phyloP scores from a whole-genome alignment of 139 green algal genomes.

The Tetradesmus obliquus region DNA sequence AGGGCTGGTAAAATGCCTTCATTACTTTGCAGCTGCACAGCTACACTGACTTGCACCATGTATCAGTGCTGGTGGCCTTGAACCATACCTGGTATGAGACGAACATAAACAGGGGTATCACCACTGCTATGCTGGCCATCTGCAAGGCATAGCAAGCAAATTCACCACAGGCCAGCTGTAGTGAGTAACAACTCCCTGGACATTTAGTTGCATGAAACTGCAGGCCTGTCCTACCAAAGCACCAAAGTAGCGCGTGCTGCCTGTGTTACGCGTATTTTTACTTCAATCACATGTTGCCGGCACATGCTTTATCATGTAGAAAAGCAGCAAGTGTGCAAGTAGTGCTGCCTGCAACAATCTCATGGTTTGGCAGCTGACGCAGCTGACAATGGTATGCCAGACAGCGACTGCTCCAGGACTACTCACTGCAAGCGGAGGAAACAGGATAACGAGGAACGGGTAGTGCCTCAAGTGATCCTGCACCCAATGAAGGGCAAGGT shows the following conservation, averaged over 20 bases:
- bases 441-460: neutral
- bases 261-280: too few relatives aligned
- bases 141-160: neutral
- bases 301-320: neutral
- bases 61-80: neutral
- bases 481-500: neutral
- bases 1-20: too few relatives aligned
- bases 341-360: neutral
- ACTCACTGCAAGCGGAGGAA: slow-evolving; percentile 28
- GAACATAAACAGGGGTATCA: slow-evolving; percentile 32
- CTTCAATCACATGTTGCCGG: too few relatives aligned
- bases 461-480: neutral
- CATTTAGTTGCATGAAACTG: too few relatives aligned
- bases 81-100: slow-evolving; percentile 26
- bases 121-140: slow-evolving; percentile 7
- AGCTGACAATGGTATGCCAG: too few relatives aligned
- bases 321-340: neutral
- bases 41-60: neutral
- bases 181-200: too few relatives aligned
- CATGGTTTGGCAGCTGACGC: too few relatives aligned
- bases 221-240: too few relatives aligned
- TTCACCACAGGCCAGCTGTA: too few relatives aligned
- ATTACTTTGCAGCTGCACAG: too few relatives aligned
- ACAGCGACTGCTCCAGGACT: too few relatives aligned
- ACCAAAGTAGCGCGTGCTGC: too few relatives aligned